Conservation (phyloP, 495 filamentous ascomycete species). For the Neurospora africana region DNA sequence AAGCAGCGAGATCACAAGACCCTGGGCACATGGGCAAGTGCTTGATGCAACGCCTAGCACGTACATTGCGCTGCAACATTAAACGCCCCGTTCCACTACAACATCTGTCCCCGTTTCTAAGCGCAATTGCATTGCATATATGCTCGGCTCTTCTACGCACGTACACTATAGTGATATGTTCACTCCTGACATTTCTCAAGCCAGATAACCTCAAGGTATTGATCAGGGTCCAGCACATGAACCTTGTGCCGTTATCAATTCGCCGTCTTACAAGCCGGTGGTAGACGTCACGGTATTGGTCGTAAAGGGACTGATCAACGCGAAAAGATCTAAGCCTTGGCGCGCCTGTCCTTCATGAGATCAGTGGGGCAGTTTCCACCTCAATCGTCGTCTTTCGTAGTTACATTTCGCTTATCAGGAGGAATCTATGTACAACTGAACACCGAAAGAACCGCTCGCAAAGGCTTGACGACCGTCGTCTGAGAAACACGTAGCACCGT, state of each 20-base stretch:
- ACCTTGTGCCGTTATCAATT: background rate
- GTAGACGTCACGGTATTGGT: background rate
- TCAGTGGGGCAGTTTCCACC: background rate
- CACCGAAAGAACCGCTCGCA: background rate
- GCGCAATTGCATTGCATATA: background rate
- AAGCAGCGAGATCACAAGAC: background rate
- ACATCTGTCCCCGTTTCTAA: background rate
- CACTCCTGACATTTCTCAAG: background rate
- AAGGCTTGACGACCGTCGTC: background rate
- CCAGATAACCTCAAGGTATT: background rate
- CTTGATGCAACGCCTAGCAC: background rate
- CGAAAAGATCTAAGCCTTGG: background rate
- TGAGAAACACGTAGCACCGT: background rate
- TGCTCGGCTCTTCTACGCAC: background rate
- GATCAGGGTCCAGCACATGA: background rate
- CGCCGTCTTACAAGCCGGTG: background rate
- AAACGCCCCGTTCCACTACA: background rate
- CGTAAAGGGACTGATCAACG: background rate
- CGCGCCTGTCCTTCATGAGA: background rate
- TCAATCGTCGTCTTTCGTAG: background rate
- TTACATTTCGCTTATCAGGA: background rate
- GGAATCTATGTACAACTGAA: background rate
- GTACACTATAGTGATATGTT: background rate
- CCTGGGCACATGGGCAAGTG: background rate
- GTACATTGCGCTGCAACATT: background rate